Conservation (phyloP, 148 eudicot genomes). For the Silene uniflora region DNA sequence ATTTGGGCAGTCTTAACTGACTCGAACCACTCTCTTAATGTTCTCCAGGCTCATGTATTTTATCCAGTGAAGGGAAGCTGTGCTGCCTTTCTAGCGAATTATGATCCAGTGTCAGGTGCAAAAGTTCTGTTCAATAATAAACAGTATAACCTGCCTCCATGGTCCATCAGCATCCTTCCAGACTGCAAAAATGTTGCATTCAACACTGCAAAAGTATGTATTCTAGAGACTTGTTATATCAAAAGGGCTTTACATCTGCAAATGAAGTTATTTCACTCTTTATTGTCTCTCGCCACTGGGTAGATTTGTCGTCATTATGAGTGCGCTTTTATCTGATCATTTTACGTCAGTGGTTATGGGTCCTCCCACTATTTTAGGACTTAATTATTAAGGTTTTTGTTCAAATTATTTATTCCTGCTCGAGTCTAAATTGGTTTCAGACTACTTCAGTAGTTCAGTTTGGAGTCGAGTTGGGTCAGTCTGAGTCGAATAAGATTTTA, state of each 20-base stretch:
- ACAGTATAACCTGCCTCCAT: slow-evolving; percentile 85
- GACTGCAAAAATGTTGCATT: slow-evolving; percentile 40
- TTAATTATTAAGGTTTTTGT: too few species aligned
- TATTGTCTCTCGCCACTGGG: neutral
- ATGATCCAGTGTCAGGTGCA: slow-evolving; percentile 50
- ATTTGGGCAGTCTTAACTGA: slow-evolving; percentile 10
- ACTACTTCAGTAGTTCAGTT: too few species aligned
- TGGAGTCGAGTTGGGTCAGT: too few species aligned
- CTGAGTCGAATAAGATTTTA: too few species aligned
- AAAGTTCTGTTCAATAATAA: slow-evolving; percentile 66
- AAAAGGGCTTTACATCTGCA: neutral
- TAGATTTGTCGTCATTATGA: too few species aligned
- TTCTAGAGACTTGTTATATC: neutral
- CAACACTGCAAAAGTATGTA: slow-evolving; percentile 70
- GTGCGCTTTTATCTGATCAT: too few species aligned
- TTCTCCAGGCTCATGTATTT: slow-evolving; percentile 78
- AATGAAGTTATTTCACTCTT: neutral
- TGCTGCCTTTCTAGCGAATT: slow-evolving; percentile 80
- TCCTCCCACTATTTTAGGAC: too few species aligned
- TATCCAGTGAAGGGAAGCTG: slow-evolving; percentile 62
- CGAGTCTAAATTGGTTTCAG: too few species aligned
- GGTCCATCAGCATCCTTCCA: slow-evolving; percentile 97
- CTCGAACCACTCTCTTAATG: slow-evolving; percentile 2
- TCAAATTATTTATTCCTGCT: too few species aligned
- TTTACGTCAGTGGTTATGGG: too few species aligned